Conservation (phyloP, 768 basidiomycete genomes). For the Rhodocollybia butyracea region DNA sequence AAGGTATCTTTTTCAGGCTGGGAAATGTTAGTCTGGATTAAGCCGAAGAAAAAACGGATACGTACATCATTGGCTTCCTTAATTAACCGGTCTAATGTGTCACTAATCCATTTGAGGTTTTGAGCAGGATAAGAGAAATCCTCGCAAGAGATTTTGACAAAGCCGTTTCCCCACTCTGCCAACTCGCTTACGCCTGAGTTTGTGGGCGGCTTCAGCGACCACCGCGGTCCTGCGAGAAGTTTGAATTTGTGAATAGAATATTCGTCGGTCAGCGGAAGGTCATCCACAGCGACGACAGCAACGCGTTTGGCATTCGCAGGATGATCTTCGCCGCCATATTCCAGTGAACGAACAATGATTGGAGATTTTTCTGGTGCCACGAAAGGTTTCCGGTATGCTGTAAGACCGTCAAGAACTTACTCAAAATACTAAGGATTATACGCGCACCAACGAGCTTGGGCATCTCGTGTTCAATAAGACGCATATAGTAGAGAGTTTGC, state of each 20-base stretch:
- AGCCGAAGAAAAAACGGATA: constrained; percentile 15
- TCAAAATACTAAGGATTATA: not conserved
- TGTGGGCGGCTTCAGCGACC: constrained; percentile 71
- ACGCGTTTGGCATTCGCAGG: constrained; percentile 69
- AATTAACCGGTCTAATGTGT: constrained; percentile 75
- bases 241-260: constrained; percentile 80
- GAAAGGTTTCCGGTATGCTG: constrained; percentile 84
- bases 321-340: constrained; percentile 76
- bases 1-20: constrained; percentile 33
- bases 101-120: constrained; percentile 95
- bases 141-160: constrained; percentile 89
- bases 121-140: constrained; percentile 75
- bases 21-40: not conserved
- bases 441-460: constrained; percentile 74
- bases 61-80: constrained; percentile 85
- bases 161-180: constrained; percentile 63
- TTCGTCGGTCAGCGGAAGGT: constrained; percentile 62
- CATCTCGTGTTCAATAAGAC: constrained; percentile 87
- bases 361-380: constrained; percentile 57
- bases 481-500: constrained; percentile 70
- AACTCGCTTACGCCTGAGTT: constrained; percentile 59
- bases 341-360: constrained; percentile 68
- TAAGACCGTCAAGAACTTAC: constrained; percentile 6
- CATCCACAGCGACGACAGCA: constrained; percentile 71
- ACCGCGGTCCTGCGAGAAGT: constrained; percentile 84